Evolutionary conservation across 139 green algal species (phyloP), one percentile per base, ranked within the genome.

Genomic region (Coccomyxa sp.): DNA sequence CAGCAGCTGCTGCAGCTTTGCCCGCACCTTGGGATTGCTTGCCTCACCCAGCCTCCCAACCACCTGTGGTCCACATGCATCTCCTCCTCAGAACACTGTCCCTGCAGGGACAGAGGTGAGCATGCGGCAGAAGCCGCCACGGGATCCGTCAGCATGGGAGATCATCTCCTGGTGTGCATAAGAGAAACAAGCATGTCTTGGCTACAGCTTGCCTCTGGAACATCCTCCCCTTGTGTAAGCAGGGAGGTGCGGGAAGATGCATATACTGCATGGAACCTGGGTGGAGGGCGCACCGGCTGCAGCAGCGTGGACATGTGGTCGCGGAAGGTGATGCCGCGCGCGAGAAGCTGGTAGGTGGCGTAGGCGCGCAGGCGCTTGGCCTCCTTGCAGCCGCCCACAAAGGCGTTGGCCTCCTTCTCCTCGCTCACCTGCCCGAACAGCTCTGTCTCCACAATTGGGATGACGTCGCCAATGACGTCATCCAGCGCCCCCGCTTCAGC

Each of bases 391-490:
- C 35, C 87, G 14, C 74, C 81, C 4, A 88, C 83, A 83, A 97
- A 95, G 29, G 83, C 84, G 24, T 76, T 74, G 18, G 86, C 94
- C 68, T 95, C 89, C 79, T 94, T 95, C 7, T 89, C 91, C 68
- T 96, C 93, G 0, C 86, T 82, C 37, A 92, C 84, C 36, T 91
- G 70, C 6, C 92, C 89, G 79, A 96, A 97, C 34, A 97, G 54
- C 77, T 95, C 91, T 18, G 81, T 86, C 73, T 95, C 93, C 16
- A 97, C 82, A 27, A 95, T 77, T 0, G 91, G 89, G 64, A 97
- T 81, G 27, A 94, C 76, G 34, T 86, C 71, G 55, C 84, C 81
- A 78, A 95, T 39, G 27, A 55, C 80, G 9, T 87, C 82, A 73
- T 96, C 90, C 41, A 96, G 76, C 38, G 78, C 79, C 0, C 92